A percentile compares a stretch with the other conserved stretches of the same genome.
Evolutionary conservation across 1,139 yeast species (phyloP).

Genomic region (Magnusiomyces fungicola): DNA sequence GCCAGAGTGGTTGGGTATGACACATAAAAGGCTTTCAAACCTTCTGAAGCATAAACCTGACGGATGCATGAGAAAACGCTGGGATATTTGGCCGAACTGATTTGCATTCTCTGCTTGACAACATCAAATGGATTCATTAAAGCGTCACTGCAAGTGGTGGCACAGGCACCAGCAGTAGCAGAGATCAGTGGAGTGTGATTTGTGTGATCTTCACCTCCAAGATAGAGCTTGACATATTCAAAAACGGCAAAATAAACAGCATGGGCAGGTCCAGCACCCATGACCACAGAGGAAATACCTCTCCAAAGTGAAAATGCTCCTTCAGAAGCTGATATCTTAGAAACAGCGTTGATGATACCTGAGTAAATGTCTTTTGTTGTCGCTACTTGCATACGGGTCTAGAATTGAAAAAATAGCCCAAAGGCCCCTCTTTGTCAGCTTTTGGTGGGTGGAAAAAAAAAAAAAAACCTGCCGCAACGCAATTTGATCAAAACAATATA

Average conservation of each 20-base stretch:
- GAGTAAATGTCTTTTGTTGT: conserved; percentile 35
- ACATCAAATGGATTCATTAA: conserved; percentile 98
- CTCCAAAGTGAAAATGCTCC: conserved; percentile 90
- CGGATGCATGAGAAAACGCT: conserved; percentile 34
- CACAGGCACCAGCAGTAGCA: conserved; percentile 85
- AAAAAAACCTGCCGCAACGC: no score
- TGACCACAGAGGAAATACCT: conserved; percentile 85
- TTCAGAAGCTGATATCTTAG: conserved; percentile 76
- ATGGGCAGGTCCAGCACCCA: conserved; percentile 99
- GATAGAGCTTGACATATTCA: conserved; percentile 68
- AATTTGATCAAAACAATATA: no score
- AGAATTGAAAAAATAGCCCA: not conserved
- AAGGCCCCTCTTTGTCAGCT: no score
- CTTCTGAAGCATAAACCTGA: conserved; percentile 63
- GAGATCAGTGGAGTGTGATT: conserved; percentile 77
- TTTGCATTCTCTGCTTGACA: conserved; percentile 79
- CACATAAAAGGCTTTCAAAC: conserved; percentile 75
- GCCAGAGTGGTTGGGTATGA: conserved; percentile 93
- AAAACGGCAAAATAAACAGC: conserved; percentile 96
- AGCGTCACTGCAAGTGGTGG: conserved; percentile 89
- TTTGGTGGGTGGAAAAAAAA: no score
- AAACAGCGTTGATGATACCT: conserved; percentile 53
- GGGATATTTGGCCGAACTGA: conserved; percentile 30
- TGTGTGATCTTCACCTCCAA: conserved; percentile 34
- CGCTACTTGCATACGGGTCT: conserved; percentile 86